phyloP scores from a whole-genome alignment of 2,329 filamentous ascomycete species.

The Pezicula carpinea region DNA sequence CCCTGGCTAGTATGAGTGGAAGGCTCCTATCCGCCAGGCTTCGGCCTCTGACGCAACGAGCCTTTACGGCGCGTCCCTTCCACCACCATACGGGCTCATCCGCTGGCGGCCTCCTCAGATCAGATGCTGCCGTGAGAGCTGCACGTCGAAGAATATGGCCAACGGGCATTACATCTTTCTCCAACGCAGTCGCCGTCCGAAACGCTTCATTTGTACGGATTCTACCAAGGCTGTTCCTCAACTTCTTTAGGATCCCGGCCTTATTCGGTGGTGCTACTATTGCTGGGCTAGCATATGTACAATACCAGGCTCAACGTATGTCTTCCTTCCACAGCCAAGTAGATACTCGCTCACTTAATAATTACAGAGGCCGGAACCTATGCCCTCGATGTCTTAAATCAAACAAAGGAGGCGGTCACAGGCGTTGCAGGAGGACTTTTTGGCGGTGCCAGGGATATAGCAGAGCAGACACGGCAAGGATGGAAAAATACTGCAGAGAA shows the following conservation, averaged over 20 bases:
- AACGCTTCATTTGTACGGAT: conserved; percentile 62
- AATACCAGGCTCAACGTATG: conserved; percentile 90
- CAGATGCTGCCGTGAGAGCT: conserved; percentile 58
- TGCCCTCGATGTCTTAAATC: conserved; percentile 69
- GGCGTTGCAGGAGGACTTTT: conserved; percentile 66
- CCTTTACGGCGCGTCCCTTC: conserved; percentile 55
- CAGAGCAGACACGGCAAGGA: conserved; percentile 72
- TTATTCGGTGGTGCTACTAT: conserved; percentile 88
- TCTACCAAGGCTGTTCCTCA: conserved; percentile 84
- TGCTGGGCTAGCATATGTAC: conserved; percentile 83
- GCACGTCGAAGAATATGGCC: conserved; percentile 67
- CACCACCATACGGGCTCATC: conserved; percentile 53
- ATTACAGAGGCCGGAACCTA: conserved; percentile 67
- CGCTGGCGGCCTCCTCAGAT: conserved; percentile 63
- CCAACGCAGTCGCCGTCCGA: conserved; percentile 66
- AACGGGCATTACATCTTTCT: conserved; percentile 72
- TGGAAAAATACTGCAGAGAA: conserved; percentile 82
- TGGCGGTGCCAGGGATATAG: conserved; percentile 67
- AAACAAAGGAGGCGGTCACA: conserved; percentile 67
- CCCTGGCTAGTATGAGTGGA: conserved; percentile 27
- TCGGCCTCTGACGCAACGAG: conserved; percentile 60
- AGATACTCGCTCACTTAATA: conserved; percentile 3
- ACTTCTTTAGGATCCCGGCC: conserved; percentile 81
- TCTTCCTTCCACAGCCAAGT: neutral
- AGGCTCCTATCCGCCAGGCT: conserved; percentile 71